Evolutionary conservation across 257 asterid genomes (phyloP).

Genomic region (Rehmannia glutinosa): DNA sequence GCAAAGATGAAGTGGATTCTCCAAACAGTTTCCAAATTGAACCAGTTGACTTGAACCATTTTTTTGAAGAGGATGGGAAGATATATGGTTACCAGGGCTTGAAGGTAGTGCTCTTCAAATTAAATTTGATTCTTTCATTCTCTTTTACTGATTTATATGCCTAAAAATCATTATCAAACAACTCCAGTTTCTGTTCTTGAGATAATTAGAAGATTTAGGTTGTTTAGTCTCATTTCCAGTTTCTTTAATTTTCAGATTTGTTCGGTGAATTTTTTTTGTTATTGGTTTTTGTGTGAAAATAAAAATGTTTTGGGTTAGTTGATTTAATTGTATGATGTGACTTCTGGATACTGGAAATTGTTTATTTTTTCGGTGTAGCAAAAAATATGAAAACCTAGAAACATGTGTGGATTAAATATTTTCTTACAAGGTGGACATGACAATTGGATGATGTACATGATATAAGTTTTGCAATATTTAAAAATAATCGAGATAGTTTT

Average conservation of each 20-base stretch:
- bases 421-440: background rate
- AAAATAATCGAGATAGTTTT: background rate
- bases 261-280: background rate
- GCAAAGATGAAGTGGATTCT: slow-evolving; percentile 71
- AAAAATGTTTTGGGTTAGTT: background rate
- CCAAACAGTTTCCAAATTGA: slow-evolving; percentile 50
- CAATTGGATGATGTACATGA: background rate
- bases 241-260: background rate
- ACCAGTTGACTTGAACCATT: slow-evolving; percentile 69
- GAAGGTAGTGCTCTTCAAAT: slow-evolving; percentile 46
- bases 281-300: background rate
- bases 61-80: slow-evolving; percentile 78
- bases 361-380: background rate
- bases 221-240: background rate
- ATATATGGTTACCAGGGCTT: slow-evolving; percentile 78
- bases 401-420: background rate
- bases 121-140: background rate
- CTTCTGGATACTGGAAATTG: background rate
- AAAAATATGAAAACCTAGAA: background rate
- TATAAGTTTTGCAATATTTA: background rate
- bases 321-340: background rate
- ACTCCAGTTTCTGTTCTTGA: background rate
- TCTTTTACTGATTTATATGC: background rate
- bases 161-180: background rate
- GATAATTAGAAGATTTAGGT: background rate